Evolutionary conservation across 768 basidiomycete species (phyloP).

Genomic region (Tylopilus plumbeoviolaceoides): DNA sequence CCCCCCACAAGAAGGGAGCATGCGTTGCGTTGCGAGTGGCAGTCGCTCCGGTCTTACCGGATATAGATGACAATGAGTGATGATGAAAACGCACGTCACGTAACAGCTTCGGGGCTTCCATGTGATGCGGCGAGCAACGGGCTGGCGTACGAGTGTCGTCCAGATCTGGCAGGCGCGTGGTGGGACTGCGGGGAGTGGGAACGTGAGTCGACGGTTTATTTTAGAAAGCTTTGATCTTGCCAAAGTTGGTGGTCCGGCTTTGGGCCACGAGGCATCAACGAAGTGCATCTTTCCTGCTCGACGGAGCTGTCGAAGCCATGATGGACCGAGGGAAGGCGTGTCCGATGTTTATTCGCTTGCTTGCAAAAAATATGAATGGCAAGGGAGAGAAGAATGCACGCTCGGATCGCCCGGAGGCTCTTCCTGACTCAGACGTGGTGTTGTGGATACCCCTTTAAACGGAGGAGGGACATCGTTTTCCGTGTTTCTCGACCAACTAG

Average conservation of each 20-base stretch:
- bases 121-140: conserved; percentile 48
- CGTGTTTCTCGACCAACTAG: neutral
- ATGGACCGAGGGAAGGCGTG: neutral
- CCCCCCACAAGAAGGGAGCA: too few relatives aligned
- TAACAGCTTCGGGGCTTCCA: conserved; percentile 44
- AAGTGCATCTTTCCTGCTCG: conserved; percentile 44
- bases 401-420: conserved; percentile 1
- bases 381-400: neutral
- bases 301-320: conserved; percentile 49
- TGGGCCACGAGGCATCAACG: conserved; percentile 52
- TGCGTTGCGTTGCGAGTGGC: too few relatives aligned
- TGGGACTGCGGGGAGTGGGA: conserved; percentile 5
- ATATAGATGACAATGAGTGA: neutral
- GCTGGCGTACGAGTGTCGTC: conserved; percentile 22
- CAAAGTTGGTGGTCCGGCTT: conserved; percentile 34
- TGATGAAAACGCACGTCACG: neutral
- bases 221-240: conserved; percentile 6
- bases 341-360: neutral
- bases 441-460: neutral
- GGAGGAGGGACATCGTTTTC: neutral
- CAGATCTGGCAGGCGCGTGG: neutral
- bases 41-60: conserved; percentile 3
- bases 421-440: neutral
- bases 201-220: neutral
- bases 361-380: neutral